Evolutionary conservation across 2,329 filamentous ascomycete genomes (phyloP), one percentile per base, ranked within the genome.

Genomic region (Apiospora sp.): DNA sequence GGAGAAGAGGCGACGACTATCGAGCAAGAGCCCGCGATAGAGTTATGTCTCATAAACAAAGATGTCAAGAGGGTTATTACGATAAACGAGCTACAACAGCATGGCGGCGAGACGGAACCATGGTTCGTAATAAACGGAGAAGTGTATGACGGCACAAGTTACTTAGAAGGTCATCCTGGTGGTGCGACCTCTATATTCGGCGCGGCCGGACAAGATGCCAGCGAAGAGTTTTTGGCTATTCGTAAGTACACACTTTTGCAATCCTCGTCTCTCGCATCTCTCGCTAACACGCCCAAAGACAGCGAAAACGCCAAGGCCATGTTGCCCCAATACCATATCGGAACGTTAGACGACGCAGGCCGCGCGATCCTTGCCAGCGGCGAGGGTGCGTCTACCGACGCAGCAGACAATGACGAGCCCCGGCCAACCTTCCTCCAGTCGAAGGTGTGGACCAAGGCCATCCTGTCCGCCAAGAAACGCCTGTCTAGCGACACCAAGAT

Each of bases 61-160:
- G 88, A 87, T 0, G 76, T 95, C 22, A 86, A 90, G 49, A 87
- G 87, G 6, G 81, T 82, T 16, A 93, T 98, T 73, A 88, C 89
- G 0, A 86, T 94, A 43, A 89, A 93, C 13, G 93, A 97, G 77
- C 83, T 98, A 49, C 88, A 89, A 74, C 86, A 88, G 74, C 93
- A 97, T 77, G 88, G 90, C 34, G 87, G 83, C 22, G 89, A 92
- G 48, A 82, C 89, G 0, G 85, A 89, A 41, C 94, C 94, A 0
- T 98, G 95, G 94, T 98, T 98, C 78, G 91, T 97, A 4, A 88
- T 98, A 14, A 92, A 95, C 73, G 93, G 94, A 0, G 91, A 98
- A 78, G 94, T 98, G 0, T 98, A 97, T 77, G 92, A 98, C 78
- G 95, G 95, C 6, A 95, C 93, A 0, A 83, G 84, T 2, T 98